Percentiles rank a stretch among this genome's conserved stretches.
phyloP scores from a whole-genome alignment of 768 basidiomycete species.

The Phanerochaete carnosa region DNA sequence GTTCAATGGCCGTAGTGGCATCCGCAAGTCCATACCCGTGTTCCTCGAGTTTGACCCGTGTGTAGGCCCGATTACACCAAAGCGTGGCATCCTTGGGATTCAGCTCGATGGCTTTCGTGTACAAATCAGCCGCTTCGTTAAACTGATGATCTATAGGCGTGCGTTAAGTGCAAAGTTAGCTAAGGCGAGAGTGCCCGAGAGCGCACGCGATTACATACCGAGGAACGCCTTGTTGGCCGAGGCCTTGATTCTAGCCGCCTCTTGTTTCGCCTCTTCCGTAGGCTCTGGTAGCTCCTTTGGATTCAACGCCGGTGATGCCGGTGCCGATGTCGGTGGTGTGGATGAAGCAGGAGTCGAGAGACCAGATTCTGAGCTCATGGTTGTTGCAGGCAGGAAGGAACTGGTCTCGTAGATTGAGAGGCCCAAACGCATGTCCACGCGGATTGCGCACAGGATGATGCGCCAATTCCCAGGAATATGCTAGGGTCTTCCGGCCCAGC shows the following conservation, averaged over 20 bases:
- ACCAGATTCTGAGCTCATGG: slow-evolving; percentile 30
- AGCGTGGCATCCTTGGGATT: slow-evolving; percentile 87
- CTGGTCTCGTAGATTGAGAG: not conserved
- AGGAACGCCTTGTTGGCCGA: slow-evolving; percentile 88
- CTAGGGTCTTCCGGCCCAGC: not conserved
- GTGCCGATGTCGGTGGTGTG: slow-evolving; percentile 51
- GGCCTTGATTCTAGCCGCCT: slow-evolving; percentile 71
- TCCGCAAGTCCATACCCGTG: slow-evolving; percentile 90
- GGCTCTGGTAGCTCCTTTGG: slow-evolving; percentile 52
- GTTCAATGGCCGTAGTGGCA: slow-evolving; percentile 78
- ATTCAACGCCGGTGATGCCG: slow-evolving; percentile 56
- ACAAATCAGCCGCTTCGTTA: slow-evolving; percentile 68
- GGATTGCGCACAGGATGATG: not conserved
- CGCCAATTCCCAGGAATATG: slow-evolving; percentile 1
- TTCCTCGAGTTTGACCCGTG: slow-evolving; percentile 90
- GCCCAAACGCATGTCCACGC: not conserved
- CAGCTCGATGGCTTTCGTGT: slow-evolving; percentile 79
- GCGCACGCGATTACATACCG: slow-evolving; percentile 38
- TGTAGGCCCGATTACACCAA: slow-evolving; percentile 93
- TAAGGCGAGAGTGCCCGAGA: not conserved
- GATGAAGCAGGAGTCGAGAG: slow-evolving; percentile 43
- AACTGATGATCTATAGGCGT: slow-evolving; percentile 67
- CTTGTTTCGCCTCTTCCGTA: slow-evolving; percentile 65
- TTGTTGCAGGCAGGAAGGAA: not conserved
- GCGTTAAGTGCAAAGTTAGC: not conserved